A percentile compares a stretch with the other conserved stretches of the same genome.
Conservation (phyloP, 2,329 filamentous ascomycete genomes). For the Mycosphaerella sp. region DNA sequence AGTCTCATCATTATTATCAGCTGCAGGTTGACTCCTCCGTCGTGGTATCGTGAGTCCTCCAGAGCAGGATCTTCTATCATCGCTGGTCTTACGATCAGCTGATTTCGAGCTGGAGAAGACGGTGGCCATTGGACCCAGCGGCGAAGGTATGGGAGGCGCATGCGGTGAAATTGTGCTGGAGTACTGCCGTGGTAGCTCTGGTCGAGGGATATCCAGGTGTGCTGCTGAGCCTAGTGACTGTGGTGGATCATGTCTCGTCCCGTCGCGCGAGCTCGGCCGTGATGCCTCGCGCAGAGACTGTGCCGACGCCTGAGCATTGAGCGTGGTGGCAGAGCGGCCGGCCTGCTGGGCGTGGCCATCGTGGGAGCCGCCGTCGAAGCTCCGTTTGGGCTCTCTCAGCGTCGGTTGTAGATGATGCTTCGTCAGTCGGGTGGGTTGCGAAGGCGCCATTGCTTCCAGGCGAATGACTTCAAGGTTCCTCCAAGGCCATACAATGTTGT, state of each 20-base stretch:
- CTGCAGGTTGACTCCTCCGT: conserved; percentile 1
- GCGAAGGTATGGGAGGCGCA: conserved; percentile 17
- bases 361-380: conserved; percentile 23
- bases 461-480: conserved; percentile 15
- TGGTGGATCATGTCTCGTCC: conserved; percentile 3
- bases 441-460: conserved; percentile 20
- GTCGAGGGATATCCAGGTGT: conserved; percentile 6
- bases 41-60: background rate
- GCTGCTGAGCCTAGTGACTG: conserved; percentile 3
- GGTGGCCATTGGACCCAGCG: conserved; percentile 20
- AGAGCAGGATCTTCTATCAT: conserved; percentile 17
- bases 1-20: background rate
- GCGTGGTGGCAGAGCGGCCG: conserved; percentile 30
- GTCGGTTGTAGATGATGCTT: conserved; percentile 19
- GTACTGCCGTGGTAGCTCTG: conserved; percentile 5
- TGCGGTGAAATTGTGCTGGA: conserved; percentile 13
- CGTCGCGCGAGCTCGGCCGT: conserved; percentile 17
- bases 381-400: conserved; percentile 18
- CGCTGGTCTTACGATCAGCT: conserved; percentile 19
- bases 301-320: conserved; percentile 33
- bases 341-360: conserved; percentile 29
- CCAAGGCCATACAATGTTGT: conserved; percentile 20
- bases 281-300: conserved; percentile 32
- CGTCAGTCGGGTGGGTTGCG: conserved; percentile 12
- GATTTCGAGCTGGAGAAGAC: conserved; percentile 15